Evolutionary conservation across 208 protist genomes (phyloP), one percentile per base, ranked within the genome.

Genomic region (Trypanosoma theileri): DNA sequence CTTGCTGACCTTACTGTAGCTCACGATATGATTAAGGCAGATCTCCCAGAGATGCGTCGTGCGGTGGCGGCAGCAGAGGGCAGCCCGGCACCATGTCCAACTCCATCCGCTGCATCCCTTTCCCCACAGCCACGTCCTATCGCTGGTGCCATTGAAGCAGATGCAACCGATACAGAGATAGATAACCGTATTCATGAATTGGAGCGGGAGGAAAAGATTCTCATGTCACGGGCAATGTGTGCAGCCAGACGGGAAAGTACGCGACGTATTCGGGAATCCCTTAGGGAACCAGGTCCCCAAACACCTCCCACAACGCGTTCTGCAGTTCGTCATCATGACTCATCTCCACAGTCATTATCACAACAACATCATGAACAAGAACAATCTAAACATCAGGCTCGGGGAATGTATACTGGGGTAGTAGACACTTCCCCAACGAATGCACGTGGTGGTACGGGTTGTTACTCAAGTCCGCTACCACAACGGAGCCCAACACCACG

Each of bases 11-110:
- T 94, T n/a, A 84, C 79, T 63, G 62, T 75, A 12, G 88, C 88
- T 7, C 84, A 89, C 55, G 83, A 84, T 52, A 88, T 94, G 79
- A 85, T 94, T 59, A 78, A 77, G 10, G 88, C 85, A 13, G 88
- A 94, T 63, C 66, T 94, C 4, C 80, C 66, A 12, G 56, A 69
- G 16, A 13, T 69, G 41, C 46, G 44, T 31, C 31, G 13, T 1
- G 14, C 46, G 50, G 44, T n/a, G 2, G 41, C 53, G 0, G 60
- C 1, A 21, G 66, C 54, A 42, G 62, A 35, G 28, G 6, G 4
- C 28, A 35, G 28, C 6, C 28, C 28, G 28, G 28, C 28, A 35
- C 28, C 28, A 35, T 35, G 28, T 35, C 28, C 28, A 35, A 35
- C 28, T 1, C 28, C 28, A 35, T 35, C 28, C 44, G 4, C 69